Percentiles rank a stretch among this genome's conserved stretches.
Evolutionary conservation across 345 rosid genomes (phyloP).

Genomic region (Melaleuca alternifolia): DNA sequence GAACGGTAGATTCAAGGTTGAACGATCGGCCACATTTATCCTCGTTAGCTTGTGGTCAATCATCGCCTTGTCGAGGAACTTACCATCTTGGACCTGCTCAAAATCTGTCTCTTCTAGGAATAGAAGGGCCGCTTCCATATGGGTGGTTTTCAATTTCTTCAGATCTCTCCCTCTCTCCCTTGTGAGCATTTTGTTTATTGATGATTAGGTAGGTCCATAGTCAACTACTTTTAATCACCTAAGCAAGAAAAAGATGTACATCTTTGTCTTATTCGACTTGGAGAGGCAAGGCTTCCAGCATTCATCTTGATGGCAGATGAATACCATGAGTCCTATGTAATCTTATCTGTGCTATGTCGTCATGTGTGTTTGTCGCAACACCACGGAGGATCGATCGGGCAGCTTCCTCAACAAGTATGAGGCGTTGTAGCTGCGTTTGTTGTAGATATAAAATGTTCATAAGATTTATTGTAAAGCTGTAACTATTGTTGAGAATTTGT

Average conservation of each 20-base stretch:
- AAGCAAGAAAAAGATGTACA: background rate
- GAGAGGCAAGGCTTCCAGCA: background rate
- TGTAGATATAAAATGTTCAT: background rate
- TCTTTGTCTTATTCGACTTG: background rate
- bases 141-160: background rate
- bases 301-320: background rate
- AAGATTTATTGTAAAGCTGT: background rate
- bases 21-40: background rate
- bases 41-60: no score
- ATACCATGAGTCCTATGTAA: background rate
- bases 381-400: background rate
- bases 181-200: background rate
- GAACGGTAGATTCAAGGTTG: background rate
- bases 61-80: no score
- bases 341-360: background rate
- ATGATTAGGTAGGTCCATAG: background rate
- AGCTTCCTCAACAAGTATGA: background rate
- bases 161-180: background rate
- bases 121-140: background rate
- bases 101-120: no score
- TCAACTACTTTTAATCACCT: background rate
- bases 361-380: background rate
- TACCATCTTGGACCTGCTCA: no score
- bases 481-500: background rate
- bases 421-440: background rate